These are phyloP conservation scores for Alternaria arborescens DNA, from an alignment of 2,329 filamentous ascomycete species.

Conservation along the genomic window DNA sequence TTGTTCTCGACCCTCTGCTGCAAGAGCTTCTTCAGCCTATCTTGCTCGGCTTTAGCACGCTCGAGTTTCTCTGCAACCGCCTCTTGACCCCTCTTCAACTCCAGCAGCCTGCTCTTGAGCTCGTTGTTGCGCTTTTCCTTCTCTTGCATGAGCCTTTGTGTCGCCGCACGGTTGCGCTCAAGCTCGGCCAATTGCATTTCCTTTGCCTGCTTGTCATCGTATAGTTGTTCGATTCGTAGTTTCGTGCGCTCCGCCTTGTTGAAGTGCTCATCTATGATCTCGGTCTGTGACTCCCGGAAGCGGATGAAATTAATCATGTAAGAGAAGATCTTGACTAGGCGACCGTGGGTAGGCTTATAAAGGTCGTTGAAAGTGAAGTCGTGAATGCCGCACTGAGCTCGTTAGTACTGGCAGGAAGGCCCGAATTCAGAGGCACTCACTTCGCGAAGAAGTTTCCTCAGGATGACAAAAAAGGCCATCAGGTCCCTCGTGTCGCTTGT, in stretches of 20 bases:
- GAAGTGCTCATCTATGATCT: conserved; percentile 90
- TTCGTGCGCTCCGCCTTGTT: conserved; percentile 90
- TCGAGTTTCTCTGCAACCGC: conserved; percentile 84
- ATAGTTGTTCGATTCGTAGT: conserved; percentile 84
- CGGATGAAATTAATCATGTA: conserved; percentile 99
- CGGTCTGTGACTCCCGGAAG: conserved; percentile 91
- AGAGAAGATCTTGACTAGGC: conserved; percentile 93
- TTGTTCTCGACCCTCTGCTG: conserved; percentile 76
- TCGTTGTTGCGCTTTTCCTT: conserved; percentile 88
- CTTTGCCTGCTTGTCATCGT: conserved; percentile 86
- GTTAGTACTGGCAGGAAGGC: conserved; percentile 17
- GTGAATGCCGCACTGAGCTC: conserved; percentile 78
- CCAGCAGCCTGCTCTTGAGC: conserved; percentile 80
- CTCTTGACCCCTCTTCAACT: conserved; percentile 83
- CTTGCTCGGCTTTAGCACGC: conserved; percentile 81
- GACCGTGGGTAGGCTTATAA: conserved; percentile 87
- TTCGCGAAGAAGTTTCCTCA: conserved; percentile 79
- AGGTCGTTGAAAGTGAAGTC: conserved; percentile 95
- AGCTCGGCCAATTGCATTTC: conserved; percentile 82
- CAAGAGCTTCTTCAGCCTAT: conserved; percentile 73
- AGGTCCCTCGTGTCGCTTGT: conserved; percentile 89
- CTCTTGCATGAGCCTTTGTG: conserved; percentile 82
- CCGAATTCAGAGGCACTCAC: conserved; percentile 42
- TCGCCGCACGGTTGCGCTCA: conserved; percentile 78
- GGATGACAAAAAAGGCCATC: conserved; percentile 91